Evolutionary conservation across 768 basidiomycete genomes (phyloP), one percentile per base, ranked within the genome.

Genomic region (Rhodotorula babjevae): DNA sequence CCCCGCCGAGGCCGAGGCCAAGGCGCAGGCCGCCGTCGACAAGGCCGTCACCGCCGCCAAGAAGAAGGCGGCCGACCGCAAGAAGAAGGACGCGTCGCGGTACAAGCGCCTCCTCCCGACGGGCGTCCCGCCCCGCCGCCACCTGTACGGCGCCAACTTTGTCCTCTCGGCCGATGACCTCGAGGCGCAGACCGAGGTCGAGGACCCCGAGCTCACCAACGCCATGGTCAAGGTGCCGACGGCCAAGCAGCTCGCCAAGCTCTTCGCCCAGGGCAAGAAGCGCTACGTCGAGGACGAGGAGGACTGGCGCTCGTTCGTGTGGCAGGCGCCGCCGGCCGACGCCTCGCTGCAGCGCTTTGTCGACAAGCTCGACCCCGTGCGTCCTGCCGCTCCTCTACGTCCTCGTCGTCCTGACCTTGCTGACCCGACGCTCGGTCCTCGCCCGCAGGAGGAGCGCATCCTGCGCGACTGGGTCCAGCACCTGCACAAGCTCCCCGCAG

Each of bases 81-180:
- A 71, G 64, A 47, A 62, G 61, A 66, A 67, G 40, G 70, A 71
- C 50, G 53, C 65, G 16, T 66, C 70, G 44, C 53, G 64, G n/a
- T 71, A 71, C 70, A 71, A 71, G 61, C 70, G 65, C 49, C 40
- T 72, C 7, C 52, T 72, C 7, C 62, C 66, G 31, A 62, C 67
- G 27, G 63, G 63, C 15, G 40, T 23, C 0, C 56, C 66, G 3
- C 52, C 62, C 1, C 61, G 71, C 18, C 66, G 71, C 14, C 67
- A 72, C 62, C 66, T 67, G 42, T 72, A 68, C 58, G 71, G 71
- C n/a, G 71, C 71, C 31, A 72, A 72, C 49, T 72, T 72, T 36
- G 49, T 72, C 62, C 36, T 61, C 10, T 42, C 64, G 16, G 21
- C 36, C 23, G 63, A 56, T 14, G 61, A 57, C n/a, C 36, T 31